Conservation (phyloP, 768 basidiomycete species). For the Hypsizygus marmoreus region DNA sequence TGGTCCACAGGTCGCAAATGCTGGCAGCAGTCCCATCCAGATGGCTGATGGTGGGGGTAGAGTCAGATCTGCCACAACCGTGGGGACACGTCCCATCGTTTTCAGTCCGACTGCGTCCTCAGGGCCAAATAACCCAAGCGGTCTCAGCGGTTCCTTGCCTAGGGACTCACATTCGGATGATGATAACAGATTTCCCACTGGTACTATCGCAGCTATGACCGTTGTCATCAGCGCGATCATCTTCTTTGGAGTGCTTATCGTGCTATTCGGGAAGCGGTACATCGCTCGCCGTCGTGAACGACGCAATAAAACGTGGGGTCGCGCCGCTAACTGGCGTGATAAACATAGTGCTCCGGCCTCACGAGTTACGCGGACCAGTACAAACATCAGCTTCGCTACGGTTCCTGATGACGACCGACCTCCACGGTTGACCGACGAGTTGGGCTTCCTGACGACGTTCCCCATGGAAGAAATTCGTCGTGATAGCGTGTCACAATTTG, state of each 20-base stretch:
- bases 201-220: slow-evolving; percentile 53
- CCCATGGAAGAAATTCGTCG: slow-evolving; percentile 55
- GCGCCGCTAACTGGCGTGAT: slow-evolving; percentile 25
- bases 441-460: slow-evolving; percentile 42
- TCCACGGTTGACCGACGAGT: slow-evolving; percentile 22
- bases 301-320: slow-evolving; percentile 40
- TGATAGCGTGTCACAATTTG: slow-evolving; percentile 9
- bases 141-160: slow-evolving; percentile 8
- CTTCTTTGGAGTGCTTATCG: slow-evolving; percentile 35
- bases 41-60: slow-evolving; percentile 1
- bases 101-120: slow-evolving; percentile 14
- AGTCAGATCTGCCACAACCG: not conserved
- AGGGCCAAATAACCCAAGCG: slow-evolving; percentile 2
- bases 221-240: slow-evolving; percentile 34
- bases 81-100: not conserved
- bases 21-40: slow-evolving; percentile 3
- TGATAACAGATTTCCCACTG: slow-evolving; percentile 35
- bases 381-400: slow-evolving; percentile 69
- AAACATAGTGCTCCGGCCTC: slow-evolving; percentile 18
- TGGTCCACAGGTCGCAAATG: slow-evolving; percentile 1
- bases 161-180: slow-evolving; percentile 1
- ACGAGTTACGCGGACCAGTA: slow-evolving; percentile 19
- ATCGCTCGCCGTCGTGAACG: slow-evolving; percentile 43
- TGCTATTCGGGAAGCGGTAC: slow-evolving; percentile 49
- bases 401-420: slow-evolving; percentile 47